These are phyloP conservation scores for Starmerella stellata DNA, from an alignment of 805 yeast genomes.

Conservation along the genomic window DNA sequence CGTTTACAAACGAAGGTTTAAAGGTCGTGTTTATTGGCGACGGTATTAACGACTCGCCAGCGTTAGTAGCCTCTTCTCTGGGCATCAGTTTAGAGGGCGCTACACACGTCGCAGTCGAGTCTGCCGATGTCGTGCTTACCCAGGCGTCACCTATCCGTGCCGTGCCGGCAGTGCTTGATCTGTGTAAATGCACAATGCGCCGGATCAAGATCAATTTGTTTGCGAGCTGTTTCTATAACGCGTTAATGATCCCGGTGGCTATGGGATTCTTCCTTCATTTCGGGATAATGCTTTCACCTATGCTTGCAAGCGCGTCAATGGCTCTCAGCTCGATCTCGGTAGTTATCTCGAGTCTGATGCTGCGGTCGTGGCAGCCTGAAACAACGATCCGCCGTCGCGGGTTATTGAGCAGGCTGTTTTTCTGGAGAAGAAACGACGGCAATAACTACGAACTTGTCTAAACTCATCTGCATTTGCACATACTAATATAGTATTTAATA, in stretches of 20 bases:
- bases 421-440: not conserved
- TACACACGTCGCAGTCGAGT: constrained; percentile 88
- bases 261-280: constrained; percentile 79
- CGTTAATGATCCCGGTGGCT: constrained; percentile 83
- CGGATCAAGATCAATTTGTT: constrained; percentile 68
- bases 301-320: constrained; percentile 87
- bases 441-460: not conserved
- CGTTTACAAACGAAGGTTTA: constrained; percentile 30
- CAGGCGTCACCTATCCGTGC: constrained; percentile 23
- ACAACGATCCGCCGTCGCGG: not conserved
- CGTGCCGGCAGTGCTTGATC: constrained; percentile 37
- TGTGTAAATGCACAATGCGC: constrained; percentile 49
- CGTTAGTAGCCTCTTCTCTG: constrained; percentile 67
- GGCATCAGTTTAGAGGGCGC: constrained; percentile 89
- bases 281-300: constrained; percentile 58
- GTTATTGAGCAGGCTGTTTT: not conserved
- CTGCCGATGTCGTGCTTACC: constrained; percentile 75
- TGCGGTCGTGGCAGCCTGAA: constrained; percentile 34
- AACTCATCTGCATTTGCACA: too few species aligned
- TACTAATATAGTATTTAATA: too few species aligned
- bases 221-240: constrained; percentile 72
- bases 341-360: constrained; percentile 54
- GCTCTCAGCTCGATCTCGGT: constrained; percentile 83
- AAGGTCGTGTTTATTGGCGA: constrained; percentile 86
- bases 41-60: constrained; percentile 96